Percentiles rank a stretch among this genome's conserved stretches.
phyloP scores from a whole-genome alignment of 2,329 filamentous ascomycete genomes.

The Cyanodermella asteris region DNA sequence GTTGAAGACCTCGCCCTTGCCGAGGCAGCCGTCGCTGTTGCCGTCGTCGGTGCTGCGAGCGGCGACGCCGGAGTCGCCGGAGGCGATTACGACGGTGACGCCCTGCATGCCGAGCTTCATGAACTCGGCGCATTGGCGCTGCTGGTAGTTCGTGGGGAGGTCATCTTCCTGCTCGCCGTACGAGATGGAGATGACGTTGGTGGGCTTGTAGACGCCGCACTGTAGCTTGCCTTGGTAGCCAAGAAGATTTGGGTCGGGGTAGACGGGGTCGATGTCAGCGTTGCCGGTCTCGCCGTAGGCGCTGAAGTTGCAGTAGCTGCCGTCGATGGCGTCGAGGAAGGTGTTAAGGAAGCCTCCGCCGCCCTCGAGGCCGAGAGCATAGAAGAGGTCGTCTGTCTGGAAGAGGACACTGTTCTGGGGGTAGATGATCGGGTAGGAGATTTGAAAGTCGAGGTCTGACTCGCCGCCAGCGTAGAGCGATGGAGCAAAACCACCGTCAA shows the following conservation, averaged over 20 bases:
- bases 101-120: slow-evolving; percentile 29
- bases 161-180: slow-evolving; percentile 19
- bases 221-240: slow-evolving; percentile 21
- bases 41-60: slow-evolving; percentile 16
- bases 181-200: slow-evolving; percentile 19
- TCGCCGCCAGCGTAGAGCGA: slow-evolving; percentile 19
- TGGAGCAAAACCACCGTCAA: slow-evolving; percentile 25
- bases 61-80: slow-evolving; percentile 26
- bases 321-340: slow-evolving; percentile 26
- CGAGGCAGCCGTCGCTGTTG: slow-evolving; percentile 13
- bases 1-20: slow-evolving; percentile 22
- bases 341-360: slow-evolving; percentile 22
- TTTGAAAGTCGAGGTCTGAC: slow-evolving; percentile 31
- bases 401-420: slow-evolving; percentile 30
- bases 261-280: slow-evolving; percentile 18
- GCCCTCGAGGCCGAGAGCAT: no score
- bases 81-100: slow-evolving; percentile 26
- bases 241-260: slow-evolving; percentile 17
- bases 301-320: slow-evolving; percentile 24
- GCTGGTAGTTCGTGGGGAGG: slow-evolving; percentile 16
- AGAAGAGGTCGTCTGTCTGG: slow-evolving; percentile 24
- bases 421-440: slow-evolving; percentile 30
- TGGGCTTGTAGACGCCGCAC: slow-evolving; percentile 19
- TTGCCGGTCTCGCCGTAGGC: slow-evolving; percentile 15
- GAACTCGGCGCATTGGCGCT: slow-evolving; percentile 20